A percentile compares a stretch with the other conserved stretches of the same genome.
Evolutionary conservation across 148 eudicot species (phyloP).

Genomic region (Talinum fruticosum): DNA sequence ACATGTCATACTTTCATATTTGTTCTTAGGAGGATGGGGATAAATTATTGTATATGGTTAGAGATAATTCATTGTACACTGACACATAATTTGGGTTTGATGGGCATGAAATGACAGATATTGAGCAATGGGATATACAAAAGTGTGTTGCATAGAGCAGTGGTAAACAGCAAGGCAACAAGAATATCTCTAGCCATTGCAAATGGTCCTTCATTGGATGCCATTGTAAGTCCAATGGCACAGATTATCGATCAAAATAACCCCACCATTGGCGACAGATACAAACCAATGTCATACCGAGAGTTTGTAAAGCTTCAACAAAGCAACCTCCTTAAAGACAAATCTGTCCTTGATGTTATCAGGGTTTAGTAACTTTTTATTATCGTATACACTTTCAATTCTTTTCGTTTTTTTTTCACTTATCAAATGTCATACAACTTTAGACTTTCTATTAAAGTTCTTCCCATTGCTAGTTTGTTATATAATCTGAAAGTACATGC

Average conservation of each 20-base stretch:
- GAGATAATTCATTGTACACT: no score
- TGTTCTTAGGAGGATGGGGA: no score
- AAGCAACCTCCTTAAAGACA: conserved; percentile 17
- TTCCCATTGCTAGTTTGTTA: no score
- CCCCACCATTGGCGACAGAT: neutral
- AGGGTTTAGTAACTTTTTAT: neutral
- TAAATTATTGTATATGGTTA: no score
- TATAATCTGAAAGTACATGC: no score
- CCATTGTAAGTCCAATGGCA: conserved; percentile 24
- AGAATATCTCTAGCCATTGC: conserved; percentile 33
- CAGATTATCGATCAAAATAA: conserved; percentile 8
- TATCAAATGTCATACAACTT: no score
- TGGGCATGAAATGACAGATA: conserved; percentile 8
- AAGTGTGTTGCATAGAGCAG: conserved; percentile 36
- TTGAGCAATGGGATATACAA: conserved; percentile 44
- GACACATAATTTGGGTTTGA: neutral
- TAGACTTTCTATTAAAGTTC: no score
- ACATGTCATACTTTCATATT: no score
- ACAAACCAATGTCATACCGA: conserved; percentile 25
- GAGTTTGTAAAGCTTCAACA: conserved; percentile 27
- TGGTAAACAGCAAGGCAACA: conserved; percentile 28
- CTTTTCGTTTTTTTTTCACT: no score
- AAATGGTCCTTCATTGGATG: conserved; percentile 30
- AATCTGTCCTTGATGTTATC: conserved; percentile 15
- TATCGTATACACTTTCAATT: no score